Conservation (phyloP, 257 asterid genomes). For the Solanum piurae region DNA sequence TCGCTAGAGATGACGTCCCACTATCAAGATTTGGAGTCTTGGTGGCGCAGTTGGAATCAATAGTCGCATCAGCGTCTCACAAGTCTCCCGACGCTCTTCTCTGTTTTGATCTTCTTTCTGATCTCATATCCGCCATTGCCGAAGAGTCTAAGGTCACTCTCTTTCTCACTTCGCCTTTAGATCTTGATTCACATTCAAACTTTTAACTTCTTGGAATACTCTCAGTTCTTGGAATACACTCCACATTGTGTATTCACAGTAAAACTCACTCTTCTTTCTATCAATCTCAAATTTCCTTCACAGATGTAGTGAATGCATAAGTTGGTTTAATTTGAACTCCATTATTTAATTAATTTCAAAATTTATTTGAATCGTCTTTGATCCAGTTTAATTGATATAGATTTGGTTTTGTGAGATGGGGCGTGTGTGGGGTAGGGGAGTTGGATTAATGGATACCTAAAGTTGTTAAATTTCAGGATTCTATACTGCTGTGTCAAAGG, state of each 20-base stretch:
- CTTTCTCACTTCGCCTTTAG: not conserved
- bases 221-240: not conserved
- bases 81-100: constrained; percentile 88
- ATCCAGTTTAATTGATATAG: not conserved
- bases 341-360: not conserved
- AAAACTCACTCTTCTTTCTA: not conserved
- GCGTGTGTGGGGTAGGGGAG: not conserved
- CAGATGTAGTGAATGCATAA: not conserved
- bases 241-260: not conserved
- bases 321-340: not conserved
- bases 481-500: constrained; percentile 72
- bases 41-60: constrained; percentile 95
- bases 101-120: constrained; percentile 94
- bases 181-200: not conserved
- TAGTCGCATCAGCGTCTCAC: constrained; percentile 87
- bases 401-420: not conserved
- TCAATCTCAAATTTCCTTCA: not conserved
- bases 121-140: constrained; percentile 75
- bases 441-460: not conserved
- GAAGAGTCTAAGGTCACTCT: constrained; percentile 71
- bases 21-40: constrained; percentile 85
- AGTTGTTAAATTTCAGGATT: constrained; percentile 43
- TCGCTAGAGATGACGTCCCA: constrained; percentile 36
- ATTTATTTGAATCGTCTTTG: not conserved
- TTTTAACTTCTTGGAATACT: not conserved